These are phyloP conservation scores for Epichloe sibirici DNA, from an alignment of 2,329 filamentous ascomycete species.

Conservation along the genomic window DNA sequence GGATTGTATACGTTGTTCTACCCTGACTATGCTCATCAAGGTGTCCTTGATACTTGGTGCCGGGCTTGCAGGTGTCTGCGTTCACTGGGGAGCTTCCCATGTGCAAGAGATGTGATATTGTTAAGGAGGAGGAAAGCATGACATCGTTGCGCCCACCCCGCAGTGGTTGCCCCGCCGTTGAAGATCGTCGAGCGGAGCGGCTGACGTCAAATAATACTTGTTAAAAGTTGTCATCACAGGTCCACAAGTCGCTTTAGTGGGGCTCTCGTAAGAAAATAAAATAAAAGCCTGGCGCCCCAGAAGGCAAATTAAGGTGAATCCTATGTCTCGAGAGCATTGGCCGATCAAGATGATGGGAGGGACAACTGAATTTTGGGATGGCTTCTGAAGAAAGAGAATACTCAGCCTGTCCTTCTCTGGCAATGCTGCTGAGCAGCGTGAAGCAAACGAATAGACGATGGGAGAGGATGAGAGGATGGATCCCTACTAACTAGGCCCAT, in stretches of 20 bases:
- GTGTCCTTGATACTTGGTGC: neutral
- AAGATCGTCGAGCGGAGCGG: neutral
- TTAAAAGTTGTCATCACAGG: too few species aligned
- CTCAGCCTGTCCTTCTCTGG: too few species aligned
- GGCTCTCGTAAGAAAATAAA: neutral
- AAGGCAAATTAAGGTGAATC: neutral
- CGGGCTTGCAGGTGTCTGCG: neutral
- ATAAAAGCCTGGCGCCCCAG: neutral
- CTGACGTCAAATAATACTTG: neutral
- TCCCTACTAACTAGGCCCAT: too few species aligned
- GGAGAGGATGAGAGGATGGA: too few species aligned
- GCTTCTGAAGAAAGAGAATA: too few species aligned
- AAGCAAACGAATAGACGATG: too few species aligned
- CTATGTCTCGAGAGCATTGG: neutral
- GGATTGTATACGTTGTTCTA: constrained; percentile 14
- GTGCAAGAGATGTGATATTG: neutral
- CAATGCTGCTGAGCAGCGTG: too few species aligned
- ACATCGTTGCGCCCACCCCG: neutral
- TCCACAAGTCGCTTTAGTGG: too few species aligned
- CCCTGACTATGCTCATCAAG: constrained; percentile 15
- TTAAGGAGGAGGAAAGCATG: neutral
- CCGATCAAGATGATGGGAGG: too few species aligned
- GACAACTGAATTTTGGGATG: too few species aligned
- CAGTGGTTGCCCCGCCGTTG: neutral
- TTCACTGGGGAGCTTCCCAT: neutral